These are phyloP conservation scores for Cornus controversa DNA, from an alignment of 148 eudicot species.

Conservation along the genomic window DNA sequence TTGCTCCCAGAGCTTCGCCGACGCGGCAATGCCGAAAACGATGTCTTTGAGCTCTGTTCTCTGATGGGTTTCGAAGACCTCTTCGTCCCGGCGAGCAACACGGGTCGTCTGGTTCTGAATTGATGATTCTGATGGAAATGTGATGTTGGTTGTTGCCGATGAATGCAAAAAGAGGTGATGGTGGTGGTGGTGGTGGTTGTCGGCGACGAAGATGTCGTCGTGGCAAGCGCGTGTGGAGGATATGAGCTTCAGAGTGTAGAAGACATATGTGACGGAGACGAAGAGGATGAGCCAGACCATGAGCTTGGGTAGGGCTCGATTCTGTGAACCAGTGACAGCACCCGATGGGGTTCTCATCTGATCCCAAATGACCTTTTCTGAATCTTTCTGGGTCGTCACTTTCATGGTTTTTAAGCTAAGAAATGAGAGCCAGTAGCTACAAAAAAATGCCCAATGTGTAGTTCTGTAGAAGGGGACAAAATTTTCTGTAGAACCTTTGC, in stretches of 20 bases:
- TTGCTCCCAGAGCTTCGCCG: conserved; percentile 67
- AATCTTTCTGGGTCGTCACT: conserved; percentile 40
- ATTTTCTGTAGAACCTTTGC: too few relatives aligned
- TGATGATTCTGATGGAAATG: not conserved
- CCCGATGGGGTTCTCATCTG: conserved; percentile 37
- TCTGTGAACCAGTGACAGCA: conserved; percentile 5
- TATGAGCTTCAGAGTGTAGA: conserved; percentile 72
- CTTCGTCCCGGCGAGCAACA: not conserved
- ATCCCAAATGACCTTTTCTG: conserved; percentile 56
- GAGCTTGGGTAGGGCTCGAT: conserved; percentile 32
- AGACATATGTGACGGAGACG: conserved; percentile 62
- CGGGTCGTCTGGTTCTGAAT: not conserved
- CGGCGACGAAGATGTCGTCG: conserved; percentile 10
- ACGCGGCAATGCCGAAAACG: conserved; percentile 87
- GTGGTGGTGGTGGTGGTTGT: not conserved
- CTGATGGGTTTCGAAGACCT: not conserved
- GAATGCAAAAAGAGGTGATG: not conserved
- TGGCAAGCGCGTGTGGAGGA: conserved; percentile 37
- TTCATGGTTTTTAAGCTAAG: conserved; percentile 32
- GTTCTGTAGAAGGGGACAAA: not conserved
- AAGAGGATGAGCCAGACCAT: conserved; percentile 60
- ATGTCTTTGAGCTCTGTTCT: conserved; percentile 57
- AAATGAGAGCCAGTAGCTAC: not conserved
- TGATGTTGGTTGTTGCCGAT: not conserved
- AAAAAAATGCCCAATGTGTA: not conserved